Conservation (phyloP, 139 green algal species). For the Chlamydomonas schloesseri region DNA sequence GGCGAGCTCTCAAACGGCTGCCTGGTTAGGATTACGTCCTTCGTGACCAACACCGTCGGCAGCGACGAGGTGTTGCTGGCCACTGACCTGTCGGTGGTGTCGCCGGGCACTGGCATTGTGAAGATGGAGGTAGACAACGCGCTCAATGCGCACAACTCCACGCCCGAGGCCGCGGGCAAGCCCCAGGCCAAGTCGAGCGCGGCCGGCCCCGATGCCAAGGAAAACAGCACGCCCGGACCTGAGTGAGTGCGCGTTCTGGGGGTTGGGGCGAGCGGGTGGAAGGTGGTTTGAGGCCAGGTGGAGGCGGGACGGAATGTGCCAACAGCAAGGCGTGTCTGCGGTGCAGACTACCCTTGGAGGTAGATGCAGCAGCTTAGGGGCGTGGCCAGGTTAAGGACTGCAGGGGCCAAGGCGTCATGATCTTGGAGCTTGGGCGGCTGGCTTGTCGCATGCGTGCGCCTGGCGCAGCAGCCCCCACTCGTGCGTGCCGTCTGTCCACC, state of each 20-base stretch:
- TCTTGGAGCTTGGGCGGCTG: no score
- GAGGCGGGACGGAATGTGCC: no score
- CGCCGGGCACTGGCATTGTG: conserved; percentile 41
- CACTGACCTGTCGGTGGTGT: conserved; percentile 51
- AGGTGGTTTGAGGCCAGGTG: no score
- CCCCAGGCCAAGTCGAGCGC: not conserved
- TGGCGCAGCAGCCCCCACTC: no score
- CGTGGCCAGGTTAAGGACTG: no score
- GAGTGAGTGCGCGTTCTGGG: conserved; percentile 34
- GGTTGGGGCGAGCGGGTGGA: not conserved
- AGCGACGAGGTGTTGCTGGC: conserved; percentile 40
- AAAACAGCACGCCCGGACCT: conserved; percentile 28
- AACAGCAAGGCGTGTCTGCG: no score
- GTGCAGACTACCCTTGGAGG: no score
- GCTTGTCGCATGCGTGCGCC: no score
- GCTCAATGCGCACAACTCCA: not conserved
- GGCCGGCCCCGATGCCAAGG: not conserved
- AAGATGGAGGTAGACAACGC: conserved; percentile 12
- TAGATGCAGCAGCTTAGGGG: no score
- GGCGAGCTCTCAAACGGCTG: conserved; percentile 25
- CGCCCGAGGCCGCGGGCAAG: conserved; percentile 7
- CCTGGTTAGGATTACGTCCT: conserved; percentile 20
- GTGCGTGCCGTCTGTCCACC: no score
- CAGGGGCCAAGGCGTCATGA: no score
- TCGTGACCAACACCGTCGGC: conserved; percentile 27